phyloP scores from a whole-genome alignment of 2,329 filamentous ascomycete species.

The Chaetomium globosum region DNA sequence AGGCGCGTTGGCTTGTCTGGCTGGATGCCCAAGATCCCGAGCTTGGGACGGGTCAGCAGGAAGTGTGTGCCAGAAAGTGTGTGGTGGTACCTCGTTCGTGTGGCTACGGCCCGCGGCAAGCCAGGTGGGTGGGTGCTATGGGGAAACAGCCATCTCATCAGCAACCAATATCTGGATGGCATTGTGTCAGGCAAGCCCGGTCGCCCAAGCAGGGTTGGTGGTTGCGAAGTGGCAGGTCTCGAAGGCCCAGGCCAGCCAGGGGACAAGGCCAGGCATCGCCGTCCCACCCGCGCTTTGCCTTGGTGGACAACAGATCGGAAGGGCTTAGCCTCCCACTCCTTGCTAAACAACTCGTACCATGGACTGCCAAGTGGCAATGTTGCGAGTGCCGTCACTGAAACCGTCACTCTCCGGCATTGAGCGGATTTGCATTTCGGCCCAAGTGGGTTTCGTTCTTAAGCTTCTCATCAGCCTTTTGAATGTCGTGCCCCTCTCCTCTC shows the following conservation, averaged over 20 bases:
- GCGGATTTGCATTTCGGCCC: slow-evolving; percentile 39
- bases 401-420: slow-evolving; percentile 32
- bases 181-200: slow-evolving; percentile 22
- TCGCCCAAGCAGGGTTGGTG: slow-evolving; percentile 26
- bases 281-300: slow-evolving; percentile 31
- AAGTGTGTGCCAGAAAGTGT: slow-evolving; percentile 13
- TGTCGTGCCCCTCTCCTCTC: slow-evolving; percentile 21
- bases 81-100: slow-evolving; percentile 20
- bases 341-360: slow-evolving; percentile 38
- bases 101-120: slow-evolving; percentile 26
- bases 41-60: slow-evolving; percentile 19
- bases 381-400: slow-evolving; percentile 38
- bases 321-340: slow-evolving; percentile 36
- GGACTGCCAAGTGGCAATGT: slow-evolving; percentile 43
- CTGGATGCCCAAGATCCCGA: slow-evolving; percentile 31
- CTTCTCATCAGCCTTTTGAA: slow-evolving; percentile 26
- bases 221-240: slow-evolving; percentile 25
- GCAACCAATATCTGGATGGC: slow-evolving; percentile 20
- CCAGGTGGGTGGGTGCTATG: slow-evolving; percentile 20
- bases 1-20: slow-evolving; percentile 2
- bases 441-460: slow-evolving; percentile 35
- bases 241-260: slow-evolving; percentile 29
- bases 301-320: slow-evolving; percentile 33
- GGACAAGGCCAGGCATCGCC: slow-evolving; percentile 36
- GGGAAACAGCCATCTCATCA: slow-evolving; percentile 25